Evolutionary conservation across 176 grass and related monocot species (phyloP).

Genomic region (Chrysopogon serrulatus): DNA sequence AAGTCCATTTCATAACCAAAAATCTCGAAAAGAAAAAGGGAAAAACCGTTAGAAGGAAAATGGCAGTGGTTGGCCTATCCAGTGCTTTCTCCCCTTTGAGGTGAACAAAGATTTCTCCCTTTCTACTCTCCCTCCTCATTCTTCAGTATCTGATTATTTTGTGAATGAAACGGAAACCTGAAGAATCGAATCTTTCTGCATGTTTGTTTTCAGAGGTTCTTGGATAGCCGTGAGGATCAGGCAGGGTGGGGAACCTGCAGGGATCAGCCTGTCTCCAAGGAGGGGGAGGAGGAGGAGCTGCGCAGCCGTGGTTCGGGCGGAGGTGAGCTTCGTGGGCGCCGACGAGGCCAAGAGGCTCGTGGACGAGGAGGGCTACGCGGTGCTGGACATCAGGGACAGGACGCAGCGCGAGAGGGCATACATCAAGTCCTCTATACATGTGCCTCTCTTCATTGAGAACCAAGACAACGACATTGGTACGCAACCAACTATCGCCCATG

Average conservation of each 20-base stretch:
- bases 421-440: constrained; percentile 64
- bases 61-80: constrained; percentile 37
- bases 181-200: not conserved
- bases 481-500: not conserved
- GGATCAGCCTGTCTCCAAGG: not conserved
- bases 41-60: not conserved
- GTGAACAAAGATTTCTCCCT: not conserved
- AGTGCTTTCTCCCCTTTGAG: constrained; percentile 24
- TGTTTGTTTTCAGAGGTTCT: constrained; percentile 23
- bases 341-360: constrained; percentile 88
- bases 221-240: constrained; percentile 35
- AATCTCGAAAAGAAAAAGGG: not conserved
- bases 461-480: constrained; percentile 76
- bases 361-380: constrained; percentile 64
- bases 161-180: too few species aligned
- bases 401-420: constrained; percentile 71
- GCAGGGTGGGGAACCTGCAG: not conserved
- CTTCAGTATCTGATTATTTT: not conserved
- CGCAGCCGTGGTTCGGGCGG: constrained; percentile 34
- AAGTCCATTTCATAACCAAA: not conserved
- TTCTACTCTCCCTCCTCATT: not conserved
- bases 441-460: constrained; percentile 83
- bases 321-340: constrained; percentile 71
- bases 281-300: not conserved
- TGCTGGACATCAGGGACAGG: constrained; percentile 82